These are phyloP conservation scores for Colletotrichum navitas DNA, from an alignment of 2,329 filamentous ascomycete genomes.

Conservation along the genomic window DNA sequence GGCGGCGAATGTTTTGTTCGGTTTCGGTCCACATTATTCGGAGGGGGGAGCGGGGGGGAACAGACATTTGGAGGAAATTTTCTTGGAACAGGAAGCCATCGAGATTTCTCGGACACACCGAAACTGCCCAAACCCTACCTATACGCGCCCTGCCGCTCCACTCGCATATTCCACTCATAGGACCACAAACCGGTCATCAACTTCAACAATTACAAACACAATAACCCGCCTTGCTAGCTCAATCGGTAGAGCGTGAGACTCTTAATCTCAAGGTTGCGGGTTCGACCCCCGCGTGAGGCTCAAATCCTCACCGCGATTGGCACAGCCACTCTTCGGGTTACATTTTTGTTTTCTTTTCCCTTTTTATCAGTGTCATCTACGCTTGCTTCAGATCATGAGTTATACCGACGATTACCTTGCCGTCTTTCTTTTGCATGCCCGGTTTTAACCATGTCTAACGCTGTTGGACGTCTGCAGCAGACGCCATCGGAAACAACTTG, in stretches of 20 bases:
- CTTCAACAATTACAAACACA: not conserved
- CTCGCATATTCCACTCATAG: not conserved
- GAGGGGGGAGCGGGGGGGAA: not conserved
- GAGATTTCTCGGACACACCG: conserved; percentile 20
- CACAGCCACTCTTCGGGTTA: conserved; percentile 7
- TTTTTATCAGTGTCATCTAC: too few relatives aligned
- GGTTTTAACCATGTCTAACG: too few relatives aligned
- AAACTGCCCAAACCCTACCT: not conserved
- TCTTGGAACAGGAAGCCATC: not conserved
- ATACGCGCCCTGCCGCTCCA: not conserved
- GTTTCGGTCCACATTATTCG: not conserved
- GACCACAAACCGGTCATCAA: fast-evolving
- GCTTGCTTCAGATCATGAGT: too few relatives aligned
- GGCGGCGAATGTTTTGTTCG: not conserved
- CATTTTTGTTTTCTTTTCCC: not conserved
- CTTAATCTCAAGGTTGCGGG: conserved; percentile 57
- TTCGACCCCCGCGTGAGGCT: conserved; percentile 47
- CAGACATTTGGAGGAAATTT: not conserved
- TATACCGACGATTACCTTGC: too few relatives aligned
- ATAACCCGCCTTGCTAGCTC: conserved; percentile 63
- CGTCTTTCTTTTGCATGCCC: too few relatives aligned
- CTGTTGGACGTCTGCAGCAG: too few relatives aligned
- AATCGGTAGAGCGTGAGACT: conserved; percentile 82
- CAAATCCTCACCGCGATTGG: conserved; percentile 42
- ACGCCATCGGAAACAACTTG: too few relatives aligned